Conservation (phyloP, 306 rosid species). For the Lathyrus aphaca region DNA sequence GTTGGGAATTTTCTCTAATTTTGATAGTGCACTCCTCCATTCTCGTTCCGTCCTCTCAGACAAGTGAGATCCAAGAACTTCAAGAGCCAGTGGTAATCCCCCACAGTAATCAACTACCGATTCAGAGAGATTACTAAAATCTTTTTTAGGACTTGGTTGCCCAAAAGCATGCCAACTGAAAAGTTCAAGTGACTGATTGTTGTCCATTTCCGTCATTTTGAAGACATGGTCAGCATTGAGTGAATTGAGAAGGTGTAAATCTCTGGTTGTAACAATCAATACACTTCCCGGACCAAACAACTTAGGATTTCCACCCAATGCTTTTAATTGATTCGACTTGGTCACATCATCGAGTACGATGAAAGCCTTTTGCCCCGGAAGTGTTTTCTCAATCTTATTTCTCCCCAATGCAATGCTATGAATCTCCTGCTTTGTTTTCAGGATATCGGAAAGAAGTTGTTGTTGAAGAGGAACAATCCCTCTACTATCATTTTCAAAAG, state of each 20-base stretch:
- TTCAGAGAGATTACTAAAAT: too few relatives aligned
- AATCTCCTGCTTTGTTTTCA: background rate
- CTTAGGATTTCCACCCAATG: background rate
- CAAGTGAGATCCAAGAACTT: conserved; percentile 42
- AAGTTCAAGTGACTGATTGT: conserved; percentile 36
- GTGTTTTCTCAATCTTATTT: background rate
- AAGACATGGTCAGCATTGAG: background rate
- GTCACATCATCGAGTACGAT: conserved; percentile 34
- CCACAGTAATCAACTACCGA: background rate
- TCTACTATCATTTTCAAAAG: background rate
- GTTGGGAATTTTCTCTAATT: conserved; percentile 41
- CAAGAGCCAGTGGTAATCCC: conserved; percentile 47
- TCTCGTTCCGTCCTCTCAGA: background rate
- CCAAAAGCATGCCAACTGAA: conserved; percentile 44
- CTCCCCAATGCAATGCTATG: background rate
- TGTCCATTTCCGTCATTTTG: conserved; percentile 8
- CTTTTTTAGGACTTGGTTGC: background rate
- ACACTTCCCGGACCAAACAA: conserved; percentile 39
- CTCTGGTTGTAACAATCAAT: conserved; percentile 42
- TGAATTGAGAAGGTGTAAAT: conserved; percentile 23
- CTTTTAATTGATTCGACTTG: background rate
- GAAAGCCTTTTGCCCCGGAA: background rate
- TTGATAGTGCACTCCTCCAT: conserved; percentile 40
- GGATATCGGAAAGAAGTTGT: conserved; percentile 21
- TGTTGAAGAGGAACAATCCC: conserved; percentile 28